A percentile compares a stretch with the other conserved stretches of the same genome.
Evolutionary conservation across 2,329 filamentous ascomycete species (phyloP).

Genomic region (Calonectria pauciramosa): DNA sequence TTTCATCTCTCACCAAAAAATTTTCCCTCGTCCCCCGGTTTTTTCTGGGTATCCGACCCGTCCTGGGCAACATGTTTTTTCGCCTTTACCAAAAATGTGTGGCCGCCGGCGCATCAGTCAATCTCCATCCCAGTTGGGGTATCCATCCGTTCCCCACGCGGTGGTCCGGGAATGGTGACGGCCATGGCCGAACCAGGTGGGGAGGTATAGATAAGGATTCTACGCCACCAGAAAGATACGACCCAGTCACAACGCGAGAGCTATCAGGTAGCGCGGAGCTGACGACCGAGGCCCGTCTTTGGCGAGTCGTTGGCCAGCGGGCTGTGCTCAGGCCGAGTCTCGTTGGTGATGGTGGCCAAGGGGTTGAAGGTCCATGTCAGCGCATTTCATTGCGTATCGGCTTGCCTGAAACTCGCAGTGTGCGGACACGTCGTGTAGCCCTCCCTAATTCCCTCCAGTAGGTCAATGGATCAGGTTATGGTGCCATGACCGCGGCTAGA

Average conservation of each 20-base stretch:
- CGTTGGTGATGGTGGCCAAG: neutral
- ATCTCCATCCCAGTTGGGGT: constrained; percentile 19
- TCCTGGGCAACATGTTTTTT: constrained; percentile 1
- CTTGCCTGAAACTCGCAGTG: neutral
- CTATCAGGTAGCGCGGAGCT: constrained; percentile 15
- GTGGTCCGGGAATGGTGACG: constrained; percentile 29
- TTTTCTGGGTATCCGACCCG: constrained; percentile 15
- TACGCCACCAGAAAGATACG: neutral
- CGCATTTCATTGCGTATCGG: neutral
- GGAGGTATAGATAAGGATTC: constrained; percentile 37
- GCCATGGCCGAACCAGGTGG: constrained; percentile 41
- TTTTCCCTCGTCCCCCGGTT: constrained; percentile 21
- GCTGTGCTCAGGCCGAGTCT: neutral
- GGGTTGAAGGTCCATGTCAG: neutral
- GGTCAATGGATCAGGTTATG: constrained; percentile 34
- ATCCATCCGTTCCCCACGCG: constrained; percentile 33
- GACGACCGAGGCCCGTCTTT: neutral
- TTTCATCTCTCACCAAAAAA: constrained; percentile 13
- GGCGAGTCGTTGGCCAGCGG: neutral
- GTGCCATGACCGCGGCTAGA: constrained; percentile 31
- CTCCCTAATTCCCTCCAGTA: constrained; percentile 4
- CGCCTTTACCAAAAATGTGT: constrained; percentile 21
- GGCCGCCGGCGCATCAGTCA: constrained; percentile 29
- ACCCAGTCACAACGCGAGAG: neutral
- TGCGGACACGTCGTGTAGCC: neutral